A percentile compares a stretch with the other conserved stretches of the same genome.
Conservation (phyloP, 1,284 basidiomycete species). For the Prillingera fragicola region DNA sequence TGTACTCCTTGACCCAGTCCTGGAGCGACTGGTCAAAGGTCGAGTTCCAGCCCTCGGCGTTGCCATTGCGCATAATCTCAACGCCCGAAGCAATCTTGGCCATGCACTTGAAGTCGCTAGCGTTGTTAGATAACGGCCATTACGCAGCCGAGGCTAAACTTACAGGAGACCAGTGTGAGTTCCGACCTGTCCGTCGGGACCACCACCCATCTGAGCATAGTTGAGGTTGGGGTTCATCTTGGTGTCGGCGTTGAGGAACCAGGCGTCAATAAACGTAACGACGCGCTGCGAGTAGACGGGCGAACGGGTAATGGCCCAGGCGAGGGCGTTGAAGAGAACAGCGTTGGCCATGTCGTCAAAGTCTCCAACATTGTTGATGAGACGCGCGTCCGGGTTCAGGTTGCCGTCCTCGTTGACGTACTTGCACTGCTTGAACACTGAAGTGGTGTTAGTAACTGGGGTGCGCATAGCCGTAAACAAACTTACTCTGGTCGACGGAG, state of each 20-base stretch:
- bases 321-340: constrained; percentile 59
- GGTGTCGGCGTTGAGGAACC: constrained; percentile 57
- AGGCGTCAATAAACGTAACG: constrained; percentile 17
- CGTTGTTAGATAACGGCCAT: background rate
- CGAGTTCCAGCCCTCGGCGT: constrained; percentile 17
- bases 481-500: constrained; percentile 16
- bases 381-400: constrained; percentile 61
- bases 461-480: background rate
- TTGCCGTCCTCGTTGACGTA: constrained; percentile 52
- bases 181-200: constrained; percentile 47
- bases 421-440: constrained; percentile 12
- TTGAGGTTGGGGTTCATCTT: constrained; percentile 64
- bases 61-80: constrained; percentile 16
- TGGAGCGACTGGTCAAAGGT: constrained; percentile 16
- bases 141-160: background rate
- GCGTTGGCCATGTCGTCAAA: constrained; percentile 58
- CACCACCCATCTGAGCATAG: constrained; percentile 61
- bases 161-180: constrained; percentile 24
- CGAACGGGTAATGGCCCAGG: constrained; percentile 54
- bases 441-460: background rate
- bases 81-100: constrained; percentile 26
- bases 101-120: constrained; percentile 21
- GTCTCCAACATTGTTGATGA: constrained; percentile 55
- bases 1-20: constrained; percentile 21
- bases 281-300: constrained; percentile 21